Evolutionary conservation across 2,329 filamentous ascomycete genomes (phyloP).

Genomic region (Pyrenophora seminiperda): DNA sequence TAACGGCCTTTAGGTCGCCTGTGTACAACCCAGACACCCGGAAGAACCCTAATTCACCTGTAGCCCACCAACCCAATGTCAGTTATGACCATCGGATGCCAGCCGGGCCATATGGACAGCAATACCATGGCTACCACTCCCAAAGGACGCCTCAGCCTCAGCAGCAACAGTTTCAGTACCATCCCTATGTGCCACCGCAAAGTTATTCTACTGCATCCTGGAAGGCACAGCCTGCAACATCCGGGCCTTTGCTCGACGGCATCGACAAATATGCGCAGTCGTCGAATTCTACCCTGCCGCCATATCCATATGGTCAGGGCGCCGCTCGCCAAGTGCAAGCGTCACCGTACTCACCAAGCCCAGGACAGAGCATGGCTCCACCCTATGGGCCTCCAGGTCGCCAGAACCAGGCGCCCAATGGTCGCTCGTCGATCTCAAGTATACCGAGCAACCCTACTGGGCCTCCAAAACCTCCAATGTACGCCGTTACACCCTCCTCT

Average conservation of each 20-base stretch:
- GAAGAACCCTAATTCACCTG: conserved; percentile 46
- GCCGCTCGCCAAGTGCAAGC: conserved; percentile 25
- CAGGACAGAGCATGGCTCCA: conserved; percentile 17
- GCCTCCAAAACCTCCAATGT: conserved; percentile 46
- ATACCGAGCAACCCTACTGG: conserved; percentile 37
- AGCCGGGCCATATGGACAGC: conserved; percentile 31
- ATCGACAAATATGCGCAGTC: conserved; percentile 37
- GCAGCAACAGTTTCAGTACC: conserved; percentile 27
- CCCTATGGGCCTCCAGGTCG: conserved; percentile 25
- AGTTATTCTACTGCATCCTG: conserved; percentile 29
- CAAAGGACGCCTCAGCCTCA: conserved; percentile 25
- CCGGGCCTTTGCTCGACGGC: conserved; percentile 28
- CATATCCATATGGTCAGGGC: conserved; percentile 35
- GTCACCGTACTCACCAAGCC: conserved; percentile 28
- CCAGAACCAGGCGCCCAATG: conserved; percentile 36
- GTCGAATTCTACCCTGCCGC: conserved; percentile 26
- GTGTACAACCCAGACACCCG: conserved; percentile 41
- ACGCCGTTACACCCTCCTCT: conserved; percentile 44
- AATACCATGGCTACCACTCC: conserved; percentile 25
- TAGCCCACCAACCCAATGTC: conserved; percentile 47
- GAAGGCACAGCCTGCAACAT: conserved; percentile 30
- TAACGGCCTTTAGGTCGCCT: conserved; percentile 36
- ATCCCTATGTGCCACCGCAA: conserved; percentile 39
- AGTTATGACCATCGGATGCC: conserved; percentile 40
- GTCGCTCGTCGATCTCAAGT: conserved; percentile 41